A percentile compares a stretch with the other conserved stretches of the same genome.
phyloP scores from a whole-genome alignment of 371 early-diverging fungal species.

The Mucor lusitanicus region DNA sequence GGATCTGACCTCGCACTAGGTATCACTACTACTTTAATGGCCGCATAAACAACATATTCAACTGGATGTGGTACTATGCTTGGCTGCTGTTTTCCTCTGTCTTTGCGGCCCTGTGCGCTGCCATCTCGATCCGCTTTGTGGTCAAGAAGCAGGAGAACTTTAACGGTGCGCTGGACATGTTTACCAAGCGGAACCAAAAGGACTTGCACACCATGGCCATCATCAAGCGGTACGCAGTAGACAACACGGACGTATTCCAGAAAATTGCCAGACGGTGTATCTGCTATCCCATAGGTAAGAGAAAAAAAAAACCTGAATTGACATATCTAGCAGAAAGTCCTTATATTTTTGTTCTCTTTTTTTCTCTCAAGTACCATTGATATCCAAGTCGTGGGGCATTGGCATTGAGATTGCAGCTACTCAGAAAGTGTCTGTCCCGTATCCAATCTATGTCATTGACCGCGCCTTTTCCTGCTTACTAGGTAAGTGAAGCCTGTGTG shows the following conservation, averaged over 20 bases:
- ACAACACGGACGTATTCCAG: conserved; percentile 22
- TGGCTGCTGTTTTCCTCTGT: conserved; percentile 26
- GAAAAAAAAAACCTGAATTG: too few relatives aligned
- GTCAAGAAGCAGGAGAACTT: conserved; percentile 24
- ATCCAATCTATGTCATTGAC: conserved; percentile 30
- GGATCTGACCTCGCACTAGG: conserved; percentile 10
- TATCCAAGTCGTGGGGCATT: conserved; percentile 40
- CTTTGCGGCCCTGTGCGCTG: conserved; percentile 28
- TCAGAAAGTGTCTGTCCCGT: conserved; percentile 14
- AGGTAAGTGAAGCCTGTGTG: conserved; percentile 19
- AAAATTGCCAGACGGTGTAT: conserved; percentile 36
- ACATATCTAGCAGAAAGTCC: background rate
- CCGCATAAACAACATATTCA: conserved; percentile 18
- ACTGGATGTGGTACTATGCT: conserved; percentile 46
- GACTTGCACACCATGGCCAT: background rate
- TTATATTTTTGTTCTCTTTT: too few relatives aligned
- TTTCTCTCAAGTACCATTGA: conserved; percentile 29
- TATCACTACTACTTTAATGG: conserved; percentile 34
- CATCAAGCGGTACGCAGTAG: conserved; percentile 5
- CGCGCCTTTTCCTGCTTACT: conserved; percentile 28
- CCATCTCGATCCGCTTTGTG: conserved; percentile 25
- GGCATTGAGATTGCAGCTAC: conserved; percentile 28
- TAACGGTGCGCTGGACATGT: conserved; percentile 31
- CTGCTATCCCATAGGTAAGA: conserved; percentile 39
- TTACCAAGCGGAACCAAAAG: background rate